Percentiles rank a stretch among this genome's conserved stretches.
phyloP scores from a whole-genome alignment of 805 yeast genomes.

The Yamadazyma philogaea region DNA sequence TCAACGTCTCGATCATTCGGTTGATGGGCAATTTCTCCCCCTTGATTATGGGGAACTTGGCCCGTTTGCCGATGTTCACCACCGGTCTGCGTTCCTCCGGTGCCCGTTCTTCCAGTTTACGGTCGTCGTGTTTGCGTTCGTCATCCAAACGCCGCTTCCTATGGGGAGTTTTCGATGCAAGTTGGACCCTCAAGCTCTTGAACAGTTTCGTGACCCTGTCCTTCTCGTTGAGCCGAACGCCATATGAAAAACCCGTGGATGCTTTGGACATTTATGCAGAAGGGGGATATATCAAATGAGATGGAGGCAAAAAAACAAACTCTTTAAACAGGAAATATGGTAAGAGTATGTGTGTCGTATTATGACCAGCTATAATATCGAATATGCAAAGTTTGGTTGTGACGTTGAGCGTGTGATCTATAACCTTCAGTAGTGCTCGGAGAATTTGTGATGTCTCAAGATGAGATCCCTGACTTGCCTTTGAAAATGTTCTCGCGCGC shows the following conservation, averaged over 20 bases:
- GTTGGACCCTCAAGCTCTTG: constrained; percentile 7
- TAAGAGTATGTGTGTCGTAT: neutral
- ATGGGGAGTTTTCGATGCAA: neutral
- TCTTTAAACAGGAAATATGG: no score
- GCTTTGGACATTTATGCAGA: constrained; percentile 13
- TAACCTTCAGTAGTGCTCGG: no score
- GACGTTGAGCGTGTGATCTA: no score
- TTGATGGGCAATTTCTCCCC: constrained; percentile 63
- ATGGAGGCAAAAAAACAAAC: neutral
- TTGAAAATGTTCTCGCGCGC: neutral
- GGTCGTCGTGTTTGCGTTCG: constrained; percentile 2
- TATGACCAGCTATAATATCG: no score
- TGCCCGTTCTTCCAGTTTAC: constrained; percentile 10
- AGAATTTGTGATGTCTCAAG: neutral
- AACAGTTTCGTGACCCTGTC: neutral
- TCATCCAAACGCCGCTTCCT: constrained; percentile 17
- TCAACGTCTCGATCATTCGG: constrained; percentile 67
- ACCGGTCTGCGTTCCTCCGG: constrained; percentile 10
- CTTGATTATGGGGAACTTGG: constrained; percentile 42
- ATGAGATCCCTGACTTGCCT: neutral
- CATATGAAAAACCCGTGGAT: constrained; percentile 34
- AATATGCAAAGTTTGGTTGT: no score
- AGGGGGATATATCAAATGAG: neutral
- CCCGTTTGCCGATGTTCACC: constrained; percentile 21
- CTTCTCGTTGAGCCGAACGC: constrained; percentile 14